These are phyloP conservation scores for Alternaria sp. DNA, from an alignment of 2,329 filamentous ascomycete genomes.

Conservation along the genomic window DNA sequence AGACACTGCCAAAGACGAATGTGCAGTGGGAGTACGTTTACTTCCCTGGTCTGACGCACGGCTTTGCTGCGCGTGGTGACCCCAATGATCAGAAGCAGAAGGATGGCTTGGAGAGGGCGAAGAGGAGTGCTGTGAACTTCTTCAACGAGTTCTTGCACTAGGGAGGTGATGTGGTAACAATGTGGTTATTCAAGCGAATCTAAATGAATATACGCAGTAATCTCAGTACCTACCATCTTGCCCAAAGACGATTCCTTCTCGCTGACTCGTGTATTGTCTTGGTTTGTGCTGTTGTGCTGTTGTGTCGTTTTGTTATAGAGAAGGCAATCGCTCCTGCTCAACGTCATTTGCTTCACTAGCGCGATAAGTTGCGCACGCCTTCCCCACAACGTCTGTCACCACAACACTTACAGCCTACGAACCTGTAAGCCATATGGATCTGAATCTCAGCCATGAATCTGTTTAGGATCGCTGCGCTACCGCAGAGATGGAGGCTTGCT, in stretches of 20 bases:
- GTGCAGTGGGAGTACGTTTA: constrained; percentile 47
- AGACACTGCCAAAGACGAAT: constrained; percentile 38
- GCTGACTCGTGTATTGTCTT: neutral
- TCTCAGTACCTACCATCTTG: neutral
- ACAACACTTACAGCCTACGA: rapidly evolving
- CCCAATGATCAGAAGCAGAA: constrained; percentile 36
- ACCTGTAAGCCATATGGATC: rapidly evolving
- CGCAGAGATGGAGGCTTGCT: no score
- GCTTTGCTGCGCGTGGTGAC: constrained; percentile 44
- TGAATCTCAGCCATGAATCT: no score
- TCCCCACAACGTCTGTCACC: no score
- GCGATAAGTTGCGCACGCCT: no score
- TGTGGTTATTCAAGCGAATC: neutral
- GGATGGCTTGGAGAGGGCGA: constrained; percentile 46
- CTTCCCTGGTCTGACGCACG: constrained; percentile 44
- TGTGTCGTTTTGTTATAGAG: rapidly evolving
- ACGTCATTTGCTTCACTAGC: no score
- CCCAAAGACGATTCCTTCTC: neutral
- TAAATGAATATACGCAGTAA: neutral
- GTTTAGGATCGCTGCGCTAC: no score
- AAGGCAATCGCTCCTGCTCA: no score
- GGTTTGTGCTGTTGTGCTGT: neutral
- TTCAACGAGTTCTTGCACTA: constrained; percentile 47
- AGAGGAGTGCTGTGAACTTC: constrained; percentile 41
- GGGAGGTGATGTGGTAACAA: neutral